Conservation (phyloP, 148 eudicot species). For the Chenopodium formosanum region DNA sequence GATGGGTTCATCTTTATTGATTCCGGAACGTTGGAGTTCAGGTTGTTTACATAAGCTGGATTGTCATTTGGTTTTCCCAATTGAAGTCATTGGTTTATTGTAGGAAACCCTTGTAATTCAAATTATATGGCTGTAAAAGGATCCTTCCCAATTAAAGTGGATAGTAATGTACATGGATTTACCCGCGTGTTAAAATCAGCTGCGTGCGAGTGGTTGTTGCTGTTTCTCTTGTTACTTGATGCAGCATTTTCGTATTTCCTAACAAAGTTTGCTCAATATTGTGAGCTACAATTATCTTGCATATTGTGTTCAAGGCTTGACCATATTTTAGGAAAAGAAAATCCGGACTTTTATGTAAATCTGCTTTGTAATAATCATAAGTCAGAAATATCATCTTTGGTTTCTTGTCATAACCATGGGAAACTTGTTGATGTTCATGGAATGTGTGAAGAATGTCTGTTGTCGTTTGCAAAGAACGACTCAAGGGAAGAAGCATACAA, state of each 20-base stretch:
- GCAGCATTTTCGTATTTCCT: slow-evolving; percentile 53
- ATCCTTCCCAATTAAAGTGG: slow-evolving; percentile 20
- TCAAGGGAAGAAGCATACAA: slow-evolving; percentile 43
- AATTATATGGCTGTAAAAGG: slow-evolving; percentile 10
- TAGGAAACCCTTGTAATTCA: background rate
- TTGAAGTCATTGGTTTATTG: slow-evolving; percentile 16
- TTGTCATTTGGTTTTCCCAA: slow-evolving; percentile 24
- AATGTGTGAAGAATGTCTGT: slow-evolving; percentile 70
- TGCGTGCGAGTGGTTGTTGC: slow-evolving; percentile 70
- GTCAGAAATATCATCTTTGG: slow-evolving; percentile 51
- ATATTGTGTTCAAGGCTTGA: slow-evolving; percentile 63
- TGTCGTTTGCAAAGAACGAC: slow-evolving; percentile 41
- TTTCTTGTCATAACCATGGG: slow-evolving; percentile 51
- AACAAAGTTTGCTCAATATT: slow-evolving; percentile 53
- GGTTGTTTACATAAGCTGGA: slow-evolving; percentile 24
- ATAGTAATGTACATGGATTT: slow-evolving; percentile 36
- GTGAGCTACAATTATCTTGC: slow-evolving; percentile 59
- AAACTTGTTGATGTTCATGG: slow-evolving; percentile 54
- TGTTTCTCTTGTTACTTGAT: slow-evolving; percentile 61
- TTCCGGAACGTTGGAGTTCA: slow-evolving; percentile 19
- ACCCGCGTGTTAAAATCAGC: slow-evolving; percentile 42
- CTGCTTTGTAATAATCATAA: slow-evolving; percentile 54
- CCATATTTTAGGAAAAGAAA: slow-evolving; percentile 47
- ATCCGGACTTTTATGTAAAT: slow-evolving; percentile 36
- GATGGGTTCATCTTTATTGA: slow-evolving; percentile 32